A percentile compares a stretch with the other conserved stretches of the same genome.
phyloP scores from a whole-genome alignment of 495 filamentous ascomycete species.

The Penicillium riverlandense region DNA sequence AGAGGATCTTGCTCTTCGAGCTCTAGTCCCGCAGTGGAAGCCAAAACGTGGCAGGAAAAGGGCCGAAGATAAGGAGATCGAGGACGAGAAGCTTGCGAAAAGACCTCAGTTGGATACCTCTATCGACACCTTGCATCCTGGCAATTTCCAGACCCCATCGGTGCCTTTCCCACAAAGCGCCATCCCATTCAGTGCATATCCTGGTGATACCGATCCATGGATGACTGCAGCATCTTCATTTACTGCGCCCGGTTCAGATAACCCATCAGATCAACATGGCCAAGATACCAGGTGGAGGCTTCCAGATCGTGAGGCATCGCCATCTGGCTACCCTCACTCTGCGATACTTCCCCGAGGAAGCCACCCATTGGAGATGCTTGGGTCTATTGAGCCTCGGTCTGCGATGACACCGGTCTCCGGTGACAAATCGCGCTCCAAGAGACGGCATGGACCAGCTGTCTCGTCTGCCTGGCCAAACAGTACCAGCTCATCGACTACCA shows the following conservation, averaged over 20 bases:
- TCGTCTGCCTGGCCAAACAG: constrained; percentile 89
- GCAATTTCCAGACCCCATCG: constrained; percentile 48
- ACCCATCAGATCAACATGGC: constrained; percentile 17
- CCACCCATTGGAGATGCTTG: constrained; percentile 41
- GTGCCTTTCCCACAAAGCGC: constrained; percentile 38
- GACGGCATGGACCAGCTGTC: constrained; percentile 87
- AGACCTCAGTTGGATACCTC: constrained; percentile 65
- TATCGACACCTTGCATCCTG: constrained; percentile 48
- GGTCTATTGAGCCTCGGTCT: constrained; percentile 58
- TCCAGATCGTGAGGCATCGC: constrained; percentile 47
- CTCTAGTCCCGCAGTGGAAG: constrained; percentile 81
- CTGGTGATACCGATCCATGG: constrained; percentile 41
- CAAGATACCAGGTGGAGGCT: constrained; percentile 44
- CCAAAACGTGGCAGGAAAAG: constrained; percentile 84
- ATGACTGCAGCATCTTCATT: constrained; percentile 39
- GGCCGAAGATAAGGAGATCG: constrained; percentile 65
- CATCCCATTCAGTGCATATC: no score
- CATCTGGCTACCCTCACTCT: constrained; percentile 68
- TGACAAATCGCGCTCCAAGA: constrained; percentile 48
- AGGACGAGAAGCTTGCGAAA: constrained; percentile 48
- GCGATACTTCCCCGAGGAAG: constrained; percentile 60
- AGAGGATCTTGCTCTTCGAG: constrained; percentile 87
- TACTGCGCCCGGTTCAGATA: constrained; percentile 6
- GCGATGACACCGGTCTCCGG: constrained; percentile 55
- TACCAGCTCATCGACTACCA: constrained; percentile 58